phyloP scores from a whole-genome alignment of 306 rosid species.

The Dryas alaskensis region DNA sequence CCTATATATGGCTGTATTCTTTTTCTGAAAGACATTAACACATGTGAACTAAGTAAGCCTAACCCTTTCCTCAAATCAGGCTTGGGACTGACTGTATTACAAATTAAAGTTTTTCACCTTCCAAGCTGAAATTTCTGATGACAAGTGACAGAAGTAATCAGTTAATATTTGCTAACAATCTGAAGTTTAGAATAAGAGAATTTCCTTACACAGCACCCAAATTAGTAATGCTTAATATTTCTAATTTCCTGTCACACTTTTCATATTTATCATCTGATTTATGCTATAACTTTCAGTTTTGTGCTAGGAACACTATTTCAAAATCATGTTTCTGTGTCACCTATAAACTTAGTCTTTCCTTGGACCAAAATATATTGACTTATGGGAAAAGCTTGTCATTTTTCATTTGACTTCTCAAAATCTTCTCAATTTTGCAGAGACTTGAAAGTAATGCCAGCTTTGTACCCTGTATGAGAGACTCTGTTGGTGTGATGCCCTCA shows the following conservation, averaged over 20 bases:
- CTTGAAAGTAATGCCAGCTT: conserved; percentile 74
- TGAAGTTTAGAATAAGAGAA: neutral
- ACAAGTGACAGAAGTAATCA: neutral
- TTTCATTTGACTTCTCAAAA: conserved; percentile 17
- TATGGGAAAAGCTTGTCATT: conserved; percentile 10
- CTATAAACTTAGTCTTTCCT: neutral
- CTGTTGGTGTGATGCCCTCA: conserved; percentile 81
- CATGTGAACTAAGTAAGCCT: no score
- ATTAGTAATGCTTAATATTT: neutral
- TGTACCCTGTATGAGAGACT: conserved; percentile 69
- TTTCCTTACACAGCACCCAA: neutral
- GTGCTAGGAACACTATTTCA: neutral
- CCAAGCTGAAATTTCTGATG: neutral
- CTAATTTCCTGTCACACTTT: neutral
- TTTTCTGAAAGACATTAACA: no score
- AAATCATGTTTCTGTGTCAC: neutral
- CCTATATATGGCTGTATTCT: neutral
- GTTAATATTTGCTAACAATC: neutral
- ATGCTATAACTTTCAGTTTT: neutral
- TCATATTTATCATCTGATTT: neutral
- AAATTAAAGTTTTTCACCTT: no score
- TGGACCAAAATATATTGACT: neutral
- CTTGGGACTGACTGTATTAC: neutral
- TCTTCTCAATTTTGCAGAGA: conserved; percentile 51
- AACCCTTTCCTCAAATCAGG: no score